A percentile compares a stretch with the other conserved stretches of the same genome.
Conservation (phyloP, 1,284 basidiomycete genomes). For the Sporisorium iseilematis-ciliati region DNA sequence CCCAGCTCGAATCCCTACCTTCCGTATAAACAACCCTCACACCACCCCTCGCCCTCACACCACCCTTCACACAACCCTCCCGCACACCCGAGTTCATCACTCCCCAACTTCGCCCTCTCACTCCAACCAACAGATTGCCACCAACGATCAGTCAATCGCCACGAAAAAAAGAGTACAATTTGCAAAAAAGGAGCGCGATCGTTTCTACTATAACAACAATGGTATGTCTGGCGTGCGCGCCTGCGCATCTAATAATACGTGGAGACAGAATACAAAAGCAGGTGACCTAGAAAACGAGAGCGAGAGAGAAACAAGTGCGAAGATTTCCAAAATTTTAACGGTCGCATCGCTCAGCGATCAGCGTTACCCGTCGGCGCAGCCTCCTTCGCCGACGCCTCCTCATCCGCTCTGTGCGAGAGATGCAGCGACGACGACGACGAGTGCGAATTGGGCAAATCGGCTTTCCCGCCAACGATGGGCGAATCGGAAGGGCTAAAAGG, state of each 20-base stretch:
- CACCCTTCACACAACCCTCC: too few species aligned
- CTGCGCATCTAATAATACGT: too few species aligned
- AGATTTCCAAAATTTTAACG: neutral
- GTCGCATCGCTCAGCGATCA: conserved; percentile 10
- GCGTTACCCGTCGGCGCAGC: neutral
- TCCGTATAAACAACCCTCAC: too few species aligned
- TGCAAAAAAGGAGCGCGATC: too few species aligned
- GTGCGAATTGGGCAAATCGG: conserved; percentile 35
- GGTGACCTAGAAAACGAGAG: too few species aligned
- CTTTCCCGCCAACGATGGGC: conserved; percentile 44
- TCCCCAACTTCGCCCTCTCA: too few species aligned
- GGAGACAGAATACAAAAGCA: neutral
- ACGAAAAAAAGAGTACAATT: neutral
- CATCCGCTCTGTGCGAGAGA: conserved; percentile 23
- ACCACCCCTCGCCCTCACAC: too few species aligned
- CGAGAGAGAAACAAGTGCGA: neutral
- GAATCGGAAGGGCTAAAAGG: conserved; percentile 57
- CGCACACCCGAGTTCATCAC: too few species aligned
- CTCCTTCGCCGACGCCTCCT: conserved; percentile 20
- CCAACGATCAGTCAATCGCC: neutral
- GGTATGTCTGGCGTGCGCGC: too few species aligned
- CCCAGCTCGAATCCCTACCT: conserved; percentile 8
- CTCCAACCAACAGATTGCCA: too few species aligned
- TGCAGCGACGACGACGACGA: conserved; percentile 21
- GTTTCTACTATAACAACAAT: conserved; percentile 4